Evolutionary conservation across 768 basidiomycete species (phyloP).

Genomic region (Basidioascus undulatus): DNA sequence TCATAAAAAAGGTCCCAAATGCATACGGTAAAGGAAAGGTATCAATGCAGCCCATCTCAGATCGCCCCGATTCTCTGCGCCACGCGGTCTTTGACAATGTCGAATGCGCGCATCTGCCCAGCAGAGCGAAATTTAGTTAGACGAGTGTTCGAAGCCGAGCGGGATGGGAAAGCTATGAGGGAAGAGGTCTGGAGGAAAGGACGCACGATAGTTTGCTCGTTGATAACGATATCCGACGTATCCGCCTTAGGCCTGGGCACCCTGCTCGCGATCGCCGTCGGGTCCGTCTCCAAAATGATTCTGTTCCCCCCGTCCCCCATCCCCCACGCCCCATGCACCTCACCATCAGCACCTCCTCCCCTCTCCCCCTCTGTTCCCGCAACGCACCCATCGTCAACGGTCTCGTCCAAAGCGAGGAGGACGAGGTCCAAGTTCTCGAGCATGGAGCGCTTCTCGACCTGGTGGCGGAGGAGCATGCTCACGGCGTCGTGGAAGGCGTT

Average conservation of each 20-base stretch:
- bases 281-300: constrained; percentile 88
- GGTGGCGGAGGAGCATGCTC: constrained; percentile 60
- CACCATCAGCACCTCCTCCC: not conserved
- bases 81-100: no score
- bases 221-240: constrained; percentile 87
- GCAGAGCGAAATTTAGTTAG: not conserved
- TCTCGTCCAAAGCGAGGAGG: constrained; percentile 80
- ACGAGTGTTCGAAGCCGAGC: not conserved
- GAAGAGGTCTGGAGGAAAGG: not conserved
- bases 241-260: constrained; percentile 83
- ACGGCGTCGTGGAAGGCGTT: constrained; percentile 66
- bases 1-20: no score
- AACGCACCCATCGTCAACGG: constrained; percentile 85
- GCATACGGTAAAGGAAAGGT: no score
- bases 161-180: not conserved
- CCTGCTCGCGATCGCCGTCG: constrained; percentile 79
- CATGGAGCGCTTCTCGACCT: constrained; percentile 82
- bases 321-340: not conserved
- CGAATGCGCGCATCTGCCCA: not conserved
- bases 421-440: constrained; percentile 87
- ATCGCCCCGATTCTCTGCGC: no score
- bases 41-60: no score
- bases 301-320: constrained; percentile 22
- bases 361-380: not conserved
- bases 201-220: constrained; percentile 82